Evolutionary conservation across 192 early-diverging fungal genomes (phyloP).

Genomic region (Dissophora ornata): DNA sequence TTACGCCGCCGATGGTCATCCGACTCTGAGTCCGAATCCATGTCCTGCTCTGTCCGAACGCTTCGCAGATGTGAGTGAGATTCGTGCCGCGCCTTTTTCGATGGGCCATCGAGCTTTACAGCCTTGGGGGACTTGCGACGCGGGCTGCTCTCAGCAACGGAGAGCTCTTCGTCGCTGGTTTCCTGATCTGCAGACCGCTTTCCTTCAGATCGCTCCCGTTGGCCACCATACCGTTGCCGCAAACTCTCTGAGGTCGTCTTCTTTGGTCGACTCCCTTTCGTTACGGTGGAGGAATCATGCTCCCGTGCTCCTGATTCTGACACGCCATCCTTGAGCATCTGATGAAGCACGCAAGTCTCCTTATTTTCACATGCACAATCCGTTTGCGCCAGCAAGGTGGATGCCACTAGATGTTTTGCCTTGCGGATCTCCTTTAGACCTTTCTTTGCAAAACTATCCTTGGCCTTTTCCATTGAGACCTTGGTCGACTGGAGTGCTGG

Average conservation of each 20-base stretch:
- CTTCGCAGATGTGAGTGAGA: background rate
- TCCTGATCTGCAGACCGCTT: constrained; percentile 38
- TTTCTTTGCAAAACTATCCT: constrained; percentile 19
- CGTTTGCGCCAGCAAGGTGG: constrained; percentile 54
- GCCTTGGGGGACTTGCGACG: constrained; percentile 38
- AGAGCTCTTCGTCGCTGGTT: constrained; percentile 32
- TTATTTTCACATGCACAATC: constrained; percentile 60
- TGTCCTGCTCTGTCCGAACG: constrained; percentile 2
- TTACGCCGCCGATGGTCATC: constrained; percentile 41
- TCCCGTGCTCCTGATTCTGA: constrained; percentile 25
- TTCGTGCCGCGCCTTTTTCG: constrained; percentile 43
- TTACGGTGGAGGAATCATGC: constrained; percentile 11
- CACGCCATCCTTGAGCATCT: constrained; percentile 51
- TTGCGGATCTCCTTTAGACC: constrained; percentile 40
- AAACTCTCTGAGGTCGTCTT: constrained; percentile 24
- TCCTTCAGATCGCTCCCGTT: constrained; percentile 23
- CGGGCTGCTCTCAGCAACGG: constrained; percentile 25
- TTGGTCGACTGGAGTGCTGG: constrained; percentile 47
- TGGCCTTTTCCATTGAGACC: constrained; percentile 33
- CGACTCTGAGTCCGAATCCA: constrained; percentile 36
- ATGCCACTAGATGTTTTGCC: constrained; percentile 43
- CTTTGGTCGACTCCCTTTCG: constrained; percentile 26
- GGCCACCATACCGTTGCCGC: constrained; percentile 32
- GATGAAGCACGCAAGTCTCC: constrained; percentile 56
- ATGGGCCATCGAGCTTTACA: constrained; percentile 13